Evolutionary conservation across 148 eudicot genomes (phyloP).

Genomic region (Talinum fruticosum): DNA sequence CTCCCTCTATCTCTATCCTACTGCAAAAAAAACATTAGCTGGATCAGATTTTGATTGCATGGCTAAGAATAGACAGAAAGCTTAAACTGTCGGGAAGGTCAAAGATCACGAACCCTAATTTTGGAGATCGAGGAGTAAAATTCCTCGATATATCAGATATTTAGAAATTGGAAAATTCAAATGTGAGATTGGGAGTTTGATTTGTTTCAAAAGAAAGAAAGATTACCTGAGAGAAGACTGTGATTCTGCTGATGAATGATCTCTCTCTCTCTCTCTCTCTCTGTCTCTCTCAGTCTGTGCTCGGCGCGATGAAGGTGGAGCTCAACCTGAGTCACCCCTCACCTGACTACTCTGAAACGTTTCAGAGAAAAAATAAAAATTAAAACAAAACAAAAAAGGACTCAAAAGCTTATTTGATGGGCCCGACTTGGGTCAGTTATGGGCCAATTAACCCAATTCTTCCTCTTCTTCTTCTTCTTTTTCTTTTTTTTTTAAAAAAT

Average conservation of each 20-base stretch:
- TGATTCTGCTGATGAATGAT: background rate
- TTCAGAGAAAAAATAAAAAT: background rate
- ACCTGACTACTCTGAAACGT: background rate
- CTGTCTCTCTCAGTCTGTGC: background rate
- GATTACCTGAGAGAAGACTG: slow-evolving; percentile 2
- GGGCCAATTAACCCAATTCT: no score
- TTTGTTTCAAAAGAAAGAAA: background rate
- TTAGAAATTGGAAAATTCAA: background rate
- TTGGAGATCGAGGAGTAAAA: background rate
- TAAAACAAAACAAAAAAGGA: no score
- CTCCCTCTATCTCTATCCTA: slow-evolving; percentile 15
- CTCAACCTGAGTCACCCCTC: background rate
- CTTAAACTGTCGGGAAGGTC: slow-evolving; percentile 13
- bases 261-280: background rate
- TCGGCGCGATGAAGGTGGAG: slow-evolving; percentile 6
- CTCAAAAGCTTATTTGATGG: no score
- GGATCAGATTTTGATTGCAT: background rate
- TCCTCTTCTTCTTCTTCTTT: no score
- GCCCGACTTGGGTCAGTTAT: no score
- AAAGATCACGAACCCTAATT: slow-evolving; percentile 23
- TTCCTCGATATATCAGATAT: background rate
- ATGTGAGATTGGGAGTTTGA: background rate
- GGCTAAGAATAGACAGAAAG: background rate
- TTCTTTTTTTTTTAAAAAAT: no score
- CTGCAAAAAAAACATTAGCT: background rate